These are phyloP conservation scores for Fusarium sp. DNA, from an alignment of 2,329 filamentous ascomycete species.

Conservation along the genomic window DNA sequence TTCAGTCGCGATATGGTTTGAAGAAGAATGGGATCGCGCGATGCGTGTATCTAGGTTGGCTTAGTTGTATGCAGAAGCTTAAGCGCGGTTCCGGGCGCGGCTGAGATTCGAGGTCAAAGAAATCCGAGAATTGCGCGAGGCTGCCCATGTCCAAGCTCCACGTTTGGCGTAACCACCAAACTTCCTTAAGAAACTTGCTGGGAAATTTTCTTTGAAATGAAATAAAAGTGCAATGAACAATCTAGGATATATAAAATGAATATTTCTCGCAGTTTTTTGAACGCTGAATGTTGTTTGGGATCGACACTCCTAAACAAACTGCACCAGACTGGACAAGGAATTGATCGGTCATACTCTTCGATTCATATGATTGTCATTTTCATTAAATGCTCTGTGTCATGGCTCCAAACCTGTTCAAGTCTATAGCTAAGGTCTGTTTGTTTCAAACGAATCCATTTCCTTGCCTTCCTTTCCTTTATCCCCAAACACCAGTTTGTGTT, in stretches of 20 bases:
- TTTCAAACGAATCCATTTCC: conserved; percentile 19
- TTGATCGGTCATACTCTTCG: neutral
- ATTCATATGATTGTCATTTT: conserved; percentile 39
- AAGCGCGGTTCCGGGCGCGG: conserved; percentile 34
- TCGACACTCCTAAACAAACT: neutral
- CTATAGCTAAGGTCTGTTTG: conserved; percentile 37
- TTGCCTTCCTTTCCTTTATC: conserved; percentile 19
- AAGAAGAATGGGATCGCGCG: conserved; percentile 5
- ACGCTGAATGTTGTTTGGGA: neutral
- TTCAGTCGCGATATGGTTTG: conserved; percentile 8
- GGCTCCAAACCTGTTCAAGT: conserved; percentile 41
- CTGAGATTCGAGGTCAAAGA: conserved; percentile 34
- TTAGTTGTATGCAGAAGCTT: conserved; percentile 34
- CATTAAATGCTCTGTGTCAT: conserved; percentile 44
- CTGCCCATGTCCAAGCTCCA: conserved; percentile 40
- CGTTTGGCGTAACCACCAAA: conserved; percentile 7
- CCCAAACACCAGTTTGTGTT: conserved; percentile 30
- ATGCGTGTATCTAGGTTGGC: conserved; percentile 1
- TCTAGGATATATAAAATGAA: neutral
- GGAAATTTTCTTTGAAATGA: neutral
- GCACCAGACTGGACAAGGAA: neutral
- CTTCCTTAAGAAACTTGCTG: neutral
- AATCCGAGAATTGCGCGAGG: conserved; percentile 44
- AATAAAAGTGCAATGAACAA: neutral
- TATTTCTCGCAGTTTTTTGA: neutral